These are phyloP conservation scores for Metarhizium guizhouense DNA, from an alignment of 2,329 filamentous ascomycete species.

Conservation along the genomic window DNA sequence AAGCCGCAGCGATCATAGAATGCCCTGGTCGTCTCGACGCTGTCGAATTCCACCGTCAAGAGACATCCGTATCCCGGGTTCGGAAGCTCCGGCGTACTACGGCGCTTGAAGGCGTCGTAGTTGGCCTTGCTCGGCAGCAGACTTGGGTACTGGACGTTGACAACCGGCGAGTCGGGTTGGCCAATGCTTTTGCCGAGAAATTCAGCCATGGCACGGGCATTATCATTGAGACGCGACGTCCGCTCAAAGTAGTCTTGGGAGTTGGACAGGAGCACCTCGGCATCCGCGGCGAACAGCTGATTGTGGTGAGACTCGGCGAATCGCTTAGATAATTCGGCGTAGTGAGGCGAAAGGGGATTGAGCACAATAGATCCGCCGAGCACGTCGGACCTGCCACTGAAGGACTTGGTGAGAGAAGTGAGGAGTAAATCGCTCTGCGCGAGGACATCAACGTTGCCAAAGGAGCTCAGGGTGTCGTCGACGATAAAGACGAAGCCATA, in stretches of 20 bases:
- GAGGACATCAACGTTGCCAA: slow-evolving; percentile 42
- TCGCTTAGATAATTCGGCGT: slow-evolving; percentile 25
- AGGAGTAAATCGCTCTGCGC: slow-evolving; percentile 38
- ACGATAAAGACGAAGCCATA: slow-evolving; percentile 35
- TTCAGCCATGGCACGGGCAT: slow-evolving; percentile 31
- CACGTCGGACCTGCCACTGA: slow-evolving; percentile 46
- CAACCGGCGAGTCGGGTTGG: slow-evolving; percentile 23
- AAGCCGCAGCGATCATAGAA: slow-evolving; percentile 43
- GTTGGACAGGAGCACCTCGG: slow-evolving; percentile 34
- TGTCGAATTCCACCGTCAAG: slow-evolving; percentile 40
- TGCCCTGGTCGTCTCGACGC: slow-evolving; percentile 26
- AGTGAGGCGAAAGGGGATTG: slow-evolving; percentile 35
- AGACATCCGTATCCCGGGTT: slow-evolving; percentile 46
- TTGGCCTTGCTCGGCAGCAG: slow-evolving; percentile 22
- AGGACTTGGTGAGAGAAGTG: slow-evolving; percentile 48
- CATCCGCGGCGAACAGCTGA: slow-evolving; percentile 39
- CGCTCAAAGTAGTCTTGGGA: slow-evolving; percentile 33
- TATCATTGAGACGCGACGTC: slow-evolving; percentile 30
- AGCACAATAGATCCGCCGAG: slow-evolving; percentile 43
- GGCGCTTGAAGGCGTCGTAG: slow-evolving; percentile 27
- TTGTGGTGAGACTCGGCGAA: slow-evolving; percentile 25
- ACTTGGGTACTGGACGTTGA: slow-evolving; percentile 34
- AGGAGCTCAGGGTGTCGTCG: slow-evolving; percentile 40
- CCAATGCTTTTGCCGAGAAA: slow-evolving; percentile 24
- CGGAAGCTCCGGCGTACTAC: slow-evolving; percentile 32